These are phyloP conservation scores for Chloranthus sessilifolius DNA, from an alignment of 164 flowering plant species.

Conservation along the genomic window DNA sequence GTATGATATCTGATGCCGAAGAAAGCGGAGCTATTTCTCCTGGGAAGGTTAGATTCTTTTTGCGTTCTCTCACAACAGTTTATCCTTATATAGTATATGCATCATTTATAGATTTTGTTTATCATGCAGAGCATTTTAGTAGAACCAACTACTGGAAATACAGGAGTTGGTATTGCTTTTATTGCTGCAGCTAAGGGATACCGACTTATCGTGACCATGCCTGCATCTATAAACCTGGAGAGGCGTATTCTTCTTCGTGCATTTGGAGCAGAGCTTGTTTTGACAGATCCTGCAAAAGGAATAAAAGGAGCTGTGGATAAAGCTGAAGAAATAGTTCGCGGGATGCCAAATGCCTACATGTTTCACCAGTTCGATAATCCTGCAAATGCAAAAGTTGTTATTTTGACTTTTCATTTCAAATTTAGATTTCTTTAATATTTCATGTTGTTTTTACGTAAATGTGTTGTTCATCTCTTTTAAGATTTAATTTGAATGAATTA, in stretches of 20 bases:
- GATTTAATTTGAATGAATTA: slow-evolving; percentile 16
- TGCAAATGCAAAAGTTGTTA: slow-evolving; percentile 53
- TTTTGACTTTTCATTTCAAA: neutral
- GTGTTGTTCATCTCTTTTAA: neutral
- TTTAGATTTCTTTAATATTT: neutral
- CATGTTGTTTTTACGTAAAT: neutral
- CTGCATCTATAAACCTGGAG: slow-evolving; percentile 69
- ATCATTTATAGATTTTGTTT: neutral
- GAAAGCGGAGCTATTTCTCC: slow-evolving; percentile 65
- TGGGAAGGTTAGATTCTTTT: slow-evolving; percentile 46
- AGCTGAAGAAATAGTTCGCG: slow-evolving; percentile 64
- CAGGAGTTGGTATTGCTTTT: slow-evolving; percentile 81
- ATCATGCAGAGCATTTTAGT: slow-evolving; percentile 57
- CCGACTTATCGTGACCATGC: slow-evolving; percentile 67
- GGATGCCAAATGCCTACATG: slow-evolving; percentile 72
- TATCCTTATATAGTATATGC: neutral
- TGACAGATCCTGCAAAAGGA: slow-evolving; percentile 74
- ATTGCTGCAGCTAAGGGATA: slow-evolving; percentile 79
- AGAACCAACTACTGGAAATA: slow-evolving; percentile 87
- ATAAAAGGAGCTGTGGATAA: slow-evolving; percentile 72
- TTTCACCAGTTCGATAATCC: slow-evolving; percentile 72
- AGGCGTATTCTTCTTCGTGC: slow-evolving; percentile 75
- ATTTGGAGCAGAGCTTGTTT: slow-evolving; percentile 71
- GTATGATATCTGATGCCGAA: slow-evolving; percentile 79
- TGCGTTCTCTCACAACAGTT: neutral